Evolutionary conservation across 1,284 basidiomycete species (phyloP), one percentile per base, ranked within the genome.

Genomic region (Singerocomus rubriflavus): DNA sequence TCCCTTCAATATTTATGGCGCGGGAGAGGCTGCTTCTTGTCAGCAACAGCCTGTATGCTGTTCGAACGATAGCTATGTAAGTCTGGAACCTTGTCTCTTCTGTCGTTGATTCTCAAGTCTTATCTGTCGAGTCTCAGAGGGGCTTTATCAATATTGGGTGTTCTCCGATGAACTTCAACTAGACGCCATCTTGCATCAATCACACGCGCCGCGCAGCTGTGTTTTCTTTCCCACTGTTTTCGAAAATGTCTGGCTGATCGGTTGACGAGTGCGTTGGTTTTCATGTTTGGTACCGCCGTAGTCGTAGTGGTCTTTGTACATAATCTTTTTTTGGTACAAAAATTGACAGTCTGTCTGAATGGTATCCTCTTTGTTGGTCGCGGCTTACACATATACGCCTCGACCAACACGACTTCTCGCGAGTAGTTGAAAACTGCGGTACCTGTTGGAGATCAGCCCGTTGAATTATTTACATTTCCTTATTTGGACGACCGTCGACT

Each of bases 1-100:
- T 13, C 67, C 65, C 10, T 4, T 68, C 38, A 57, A 55, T 17
- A 36, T 60, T 10, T 39, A 43, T 16, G 64, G 67, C 4, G 48
- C 48, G 10, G 64, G 65, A 31, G 27, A 65, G 16, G 41, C 41
- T 12, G 50, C 64, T 2, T 4, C 11, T 29, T 64, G 64, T 36
- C 44, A 53, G 39, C 50, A 63, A 25, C 58, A 65, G 44, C 63
- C 62, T 46, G 52, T 64, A 16, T 64, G 62, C 44, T 64, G 62
- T 42, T 26, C 42, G 17, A 52, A 54, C 40, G 43, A 51, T 12
- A 41, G 12, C 10, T 55, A 55, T 37, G 62, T 63, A 6, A 52
- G 62, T 57, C 27, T 17, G 5, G 10, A 5, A 4, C n/a, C 9
- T 31, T 29, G 10, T 29, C 33, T 33, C 30, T 2, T 5, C 14